Evolutionary conservation across 108 stramenopile species (phyloP).

Genomic region (Nitzschia putrida): DNA sequence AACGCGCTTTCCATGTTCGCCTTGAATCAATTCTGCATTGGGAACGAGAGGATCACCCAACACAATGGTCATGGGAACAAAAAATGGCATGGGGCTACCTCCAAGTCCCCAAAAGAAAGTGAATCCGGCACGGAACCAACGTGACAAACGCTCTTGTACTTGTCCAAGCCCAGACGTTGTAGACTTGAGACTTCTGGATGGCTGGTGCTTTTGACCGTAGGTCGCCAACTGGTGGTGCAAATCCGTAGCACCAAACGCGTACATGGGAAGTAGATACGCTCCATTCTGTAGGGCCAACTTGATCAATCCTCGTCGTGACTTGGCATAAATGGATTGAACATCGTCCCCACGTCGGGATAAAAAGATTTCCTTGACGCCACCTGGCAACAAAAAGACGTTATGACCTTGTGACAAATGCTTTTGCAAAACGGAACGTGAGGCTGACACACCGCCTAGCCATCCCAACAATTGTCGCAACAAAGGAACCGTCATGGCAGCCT

Average conservation of each 20-base stretch:
- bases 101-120: not conserved
- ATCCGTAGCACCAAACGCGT: conserved; percentile 1
- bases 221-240: not conserved
- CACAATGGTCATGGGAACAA: conserved; percentile 1
- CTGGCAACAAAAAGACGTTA: not conserved
- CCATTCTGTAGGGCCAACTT: not conserved
- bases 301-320: not conserved
- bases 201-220: not conserved
- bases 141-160: not conserved
- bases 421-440: not conserved
- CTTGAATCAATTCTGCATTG: not conserved
- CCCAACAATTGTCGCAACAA: conserved; percentile 31
- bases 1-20: not conserved
- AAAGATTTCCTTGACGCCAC: not conserved
- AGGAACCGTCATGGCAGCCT: conserved; percentile 27
- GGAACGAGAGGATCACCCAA: not conserved
- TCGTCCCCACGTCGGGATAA: not conserved
- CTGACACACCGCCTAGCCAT: not conserved
- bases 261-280: not conserved
- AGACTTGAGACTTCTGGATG: not conserved
- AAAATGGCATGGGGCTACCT: not conserved
- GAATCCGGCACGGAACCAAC: not conserved
- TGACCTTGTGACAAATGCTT: not conserved
- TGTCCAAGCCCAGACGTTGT: not conserved
- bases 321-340: not conserved